Conservation (phyloP, 2,329 filamentous ascomycete genomes). For the Alternaria atra region DNA sequence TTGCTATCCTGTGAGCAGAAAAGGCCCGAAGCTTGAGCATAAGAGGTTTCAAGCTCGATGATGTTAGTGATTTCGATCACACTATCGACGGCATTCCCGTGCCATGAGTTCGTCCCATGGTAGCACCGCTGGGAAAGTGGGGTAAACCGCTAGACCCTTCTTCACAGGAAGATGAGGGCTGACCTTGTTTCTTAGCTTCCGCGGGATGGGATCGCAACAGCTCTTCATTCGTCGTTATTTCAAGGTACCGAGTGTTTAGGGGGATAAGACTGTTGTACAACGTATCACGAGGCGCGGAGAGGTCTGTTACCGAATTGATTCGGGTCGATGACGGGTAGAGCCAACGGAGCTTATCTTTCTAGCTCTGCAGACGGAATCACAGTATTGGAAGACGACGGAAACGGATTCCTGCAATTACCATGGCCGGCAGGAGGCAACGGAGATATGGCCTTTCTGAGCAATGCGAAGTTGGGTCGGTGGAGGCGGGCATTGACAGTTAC, state of each 20-base stretch:
- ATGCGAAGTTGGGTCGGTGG: slow-evolving; percentile 3
- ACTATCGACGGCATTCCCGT: slow-evolving; percentile 29
- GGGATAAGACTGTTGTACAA: background rate
- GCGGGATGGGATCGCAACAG: slow-evolving; percentile 8
- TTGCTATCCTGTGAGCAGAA: slow-evolving; percentile 7
- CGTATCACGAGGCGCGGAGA: slow-evolving; percentile 15
- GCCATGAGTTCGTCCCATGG: slow-evolving; percentile 29
- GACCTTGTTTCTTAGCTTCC: slow-evolving; percentile 13
- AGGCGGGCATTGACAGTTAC: slow-evolving; percentile 4
- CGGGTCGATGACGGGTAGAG: slow-evolving; percentile 14
- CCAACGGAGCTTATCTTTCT: slow-evolving; percentile 2
- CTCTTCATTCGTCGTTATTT: background rate
- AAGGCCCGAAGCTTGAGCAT: slow-evolving; percentile 4
- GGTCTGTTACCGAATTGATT: slow-evolving; percentile 9
- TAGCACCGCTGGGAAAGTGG: slow-evolving; percentile 28
- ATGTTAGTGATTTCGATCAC: slow-evolving; percentile 8
- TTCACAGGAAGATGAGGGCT: slow-evolving; percentile 15
- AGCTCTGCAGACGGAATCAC: slow-evolving; percentile 15
- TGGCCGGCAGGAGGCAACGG: background rate
- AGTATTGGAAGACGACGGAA: slow-evolving; percentile 19
- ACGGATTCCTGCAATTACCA: slow-evolving; percentile 8
- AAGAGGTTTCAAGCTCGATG: background rate
- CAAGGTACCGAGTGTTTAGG: background rate
- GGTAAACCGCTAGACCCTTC: slow-evolving; percentile 25
- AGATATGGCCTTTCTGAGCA: slow-evolving; percentile 16